Percentiles rank a stretch among this genome's conserved stretches.
These are phyloP conservation scores for Neonectria hederae DNA, from an alignment of 2,329 filamentous ascomycete species.

Conservation along the genomic window DNA sequence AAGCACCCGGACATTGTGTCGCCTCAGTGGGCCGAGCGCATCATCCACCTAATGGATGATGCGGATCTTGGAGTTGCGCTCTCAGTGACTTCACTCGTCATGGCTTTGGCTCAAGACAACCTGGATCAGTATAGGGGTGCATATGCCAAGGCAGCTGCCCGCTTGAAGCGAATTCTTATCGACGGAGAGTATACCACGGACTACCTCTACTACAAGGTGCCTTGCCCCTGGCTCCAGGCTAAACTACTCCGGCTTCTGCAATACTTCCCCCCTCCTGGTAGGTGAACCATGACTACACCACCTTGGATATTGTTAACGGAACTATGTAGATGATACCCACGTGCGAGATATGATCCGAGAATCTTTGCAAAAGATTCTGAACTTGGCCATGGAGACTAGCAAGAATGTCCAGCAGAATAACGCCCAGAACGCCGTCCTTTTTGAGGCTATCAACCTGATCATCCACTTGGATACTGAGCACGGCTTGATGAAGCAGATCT, in stretches of 20 bases:
- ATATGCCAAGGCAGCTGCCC: slow-evolving; percentile 91
- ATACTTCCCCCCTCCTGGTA: slow-evolving; percentile 94
- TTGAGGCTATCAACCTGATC: slow-evolving; percentile 98
- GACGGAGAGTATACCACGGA: slow-evolving; percentile 90
- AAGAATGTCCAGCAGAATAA: slow-evolving; percentile 99
- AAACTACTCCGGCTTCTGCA: slow-evolving; percentile 92
- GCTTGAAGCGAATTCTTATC: slow-evolving; percentile 88
- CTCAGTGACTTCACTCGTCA: slow-evolving; percentile 94
- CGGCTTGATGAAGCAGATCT: slow-evolving; percentile 95
- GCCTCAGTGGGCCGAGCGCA: slow-evolving; percentile 95
- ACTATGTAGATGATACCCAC: slow-evolving; percentile 82
- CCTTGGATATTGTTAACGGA: slow-evolving; percentile 13
- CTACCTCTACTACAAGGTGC: slow-evolving; percentile 99
- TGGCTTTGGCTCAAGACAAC: slow-evolving; percentile 93
- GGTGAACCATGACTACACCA: slow-evolving; percentile 38
- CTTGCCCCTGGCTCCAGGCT: slow-evolving; percentile 97
- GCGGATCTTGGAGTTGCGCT: slow-evolving; percentile 91
- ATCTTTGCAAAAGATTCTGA: slow-evolving; percentile 89
- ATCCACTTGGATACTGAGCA: slow-evolving; percentile 97
- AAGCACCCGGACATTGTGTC: slow-evolving; percentile 95
- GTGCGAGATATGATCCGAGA: slow-evolving; percentile 91
- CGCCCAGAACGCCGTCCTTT: slow-evolving; percentile 95
- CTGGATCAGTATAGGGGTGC: slow-evolving; percentile 94
- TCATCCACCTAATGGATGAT: slow-evolving; percentile 99
- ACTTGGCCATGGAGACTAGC: slow-evolving; percentile 89